Evolutionary conservation across 352 stramenopile species (phyloP).

Genomic region (Pythium rhizo-oryzae): DNA sequence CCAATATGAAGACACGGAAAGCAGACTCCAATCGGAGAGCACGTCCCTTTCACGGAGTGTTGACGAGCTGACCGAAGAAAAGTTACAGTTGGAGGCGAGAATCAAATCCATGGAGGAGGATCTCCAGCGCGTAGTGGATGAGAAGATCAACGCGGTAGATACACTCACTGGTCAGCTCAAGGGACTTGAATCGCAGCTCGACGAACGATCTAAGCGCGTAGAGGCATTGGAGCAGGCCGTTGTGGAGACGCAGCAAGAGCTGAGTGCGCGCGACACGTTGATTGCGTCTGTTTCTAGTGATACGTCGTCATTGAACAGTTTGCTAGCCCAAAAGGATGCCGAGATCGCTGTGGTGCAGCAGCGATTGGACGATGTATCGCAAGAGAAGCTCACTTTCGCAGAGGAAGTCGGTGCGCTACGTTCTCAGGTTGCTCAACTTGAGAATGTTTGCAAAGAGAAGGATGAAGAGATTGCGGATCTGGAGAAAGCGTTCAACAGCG

Average conservation of each 20-base stretch:
- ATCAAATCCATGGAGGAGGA: not conserved
- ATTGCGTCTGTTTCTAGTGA: conserved; percentile 10
- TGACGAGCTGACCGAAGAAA: not conserved
- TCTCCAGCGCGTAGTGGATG: not conserved
- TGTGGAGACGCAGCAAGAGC: not conserved
- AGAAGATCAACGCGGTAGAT: not conserved
- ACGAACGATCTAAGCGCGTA: not conserved
- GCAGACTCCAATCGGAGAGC: conserved; percentile 26
- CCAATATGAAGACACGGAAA: conserved; percentile 46
- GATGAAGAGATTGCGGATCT: conserved; percentile 11
- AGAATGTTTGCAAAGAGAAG: conserved; percentile 1
- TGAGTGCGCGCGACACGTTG: conserved; percentile 1
- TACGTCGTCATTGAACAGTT: conserved; percentile 3
- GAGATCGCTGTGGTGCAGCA: conserved; percentile 4
- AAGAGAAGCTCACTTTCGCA: not conserved
- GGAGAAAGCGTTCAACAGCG: conserved; percentile 3
- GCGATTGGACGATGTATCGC: not conserved
- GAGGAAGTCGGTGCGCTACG: not conserved
- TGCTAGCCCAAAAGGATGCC: conserved; percentile 9
- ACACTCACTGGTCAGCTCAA: not conserved
- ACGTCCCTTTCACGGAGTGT: conserved; percentile 12
- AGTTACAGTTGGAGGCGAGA: not conserved
- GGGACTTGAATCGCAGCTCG: conserved; percentile 1
- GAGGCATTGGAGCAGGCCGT: not conserved
- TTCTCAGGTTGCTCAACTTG: not conserved